These are phyloP conservation scores for Kodamaea sagamina DNA, from an alignment of 805 yeast species.

Conservation along the genomic window DNA sequence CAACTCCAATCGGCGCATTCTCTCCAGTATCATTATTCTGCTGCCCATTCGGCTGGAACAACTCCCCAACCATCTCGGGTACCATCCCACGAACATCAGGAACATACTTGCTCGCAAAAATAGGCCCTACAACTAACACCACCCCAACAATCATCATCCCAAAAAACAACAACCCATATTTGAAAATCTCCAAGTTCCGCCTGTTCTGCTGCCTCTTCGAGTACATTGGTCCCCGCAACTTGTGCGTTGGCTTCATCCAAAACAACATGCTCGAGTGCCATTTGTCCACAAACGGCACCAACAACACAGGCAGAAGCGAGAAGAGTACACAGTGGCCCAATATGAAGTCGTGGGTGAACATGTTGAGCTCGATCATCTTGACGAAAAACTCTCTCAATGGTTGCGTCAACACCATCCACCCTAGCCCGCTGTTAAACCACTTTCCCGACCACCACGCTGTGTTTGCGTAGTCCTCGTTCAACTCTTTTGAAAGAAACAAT, in stretches of 20 bases:
- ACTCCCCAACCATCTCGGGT: constrained; percentile 19
- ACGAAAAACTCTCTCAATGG: constrained; percentile 49
- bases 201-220: constrained; percentile 40
- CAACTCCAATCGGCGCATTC: constrained; percentile 45
- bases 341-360: constrained; percentile 50
- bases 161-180: constrained; percentile 50
- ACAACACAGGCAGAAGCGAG: constrained; percentile 39
- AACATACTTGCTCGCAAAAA: constrained; percentile 30
- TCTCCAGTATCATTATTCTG: constrained; percentile 68
- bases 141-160: constrained; percentile 40
- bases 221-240: constrained; percentile 40
- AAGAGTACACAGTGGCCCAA: constrained; percentile 46
- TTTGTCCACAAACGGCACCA: constrained; percentile 49
- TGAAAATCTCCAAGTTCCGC: constrained; percentile 31
- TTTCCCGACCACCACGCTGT: constrained; percentile 58
- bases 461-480: constrained; percentile 41
- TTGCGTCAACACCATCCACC: constrained; percentile 42
- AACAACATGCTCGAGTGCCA: constrained; percentile 52
- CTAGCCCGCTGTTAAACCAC: constrained; percentile 45
- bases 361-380: constrained; percentile 46
- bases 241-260: constrained; percentile 47
- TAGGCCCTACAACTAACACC: constrained; percentile 49
- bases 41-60: constrained; percentile 62
- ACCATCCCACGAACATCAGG: constrained; percentile 3
- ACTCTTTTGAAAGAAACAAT: constrained; percentile 42